phyloP scores from a whole-genome alignment of 305 asterid genomes.

The Andrographis paniculata region DNA sequence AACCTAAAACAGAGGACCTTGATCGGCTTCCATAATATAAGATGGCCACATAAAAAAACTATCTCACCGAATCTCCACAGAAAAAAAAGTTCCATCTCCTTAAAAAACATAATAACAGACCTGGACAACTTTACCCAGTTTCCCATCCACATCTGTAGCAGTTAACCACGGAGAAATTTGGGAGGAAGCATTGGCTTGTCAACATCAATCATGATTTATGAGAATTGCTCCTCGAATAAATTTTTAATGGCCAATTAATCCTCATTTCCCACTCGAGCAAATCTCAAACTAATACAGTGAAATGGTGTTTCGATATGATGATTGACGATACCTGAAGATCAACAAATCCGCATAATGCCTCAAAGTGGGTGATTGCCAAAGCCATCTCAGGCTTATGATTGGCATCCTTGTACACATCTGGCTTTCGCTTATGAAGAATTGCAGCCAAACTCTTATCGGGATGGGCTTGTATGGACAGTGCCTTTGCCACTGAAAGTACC shows the following conservation, averaged over 20 bases:
- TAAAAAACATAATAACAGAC: no score
- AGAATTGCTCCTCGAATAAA: no score
- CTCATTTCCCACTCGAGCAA: no score
- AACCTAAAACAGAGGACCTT: no score
- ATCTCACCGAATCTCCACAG: no score
- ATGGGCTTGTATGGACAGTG: conserved; percentile 91
- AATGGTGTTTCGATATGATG: not conserved
- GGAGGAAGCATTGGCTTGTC: no score
- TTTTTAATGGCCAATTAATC: no score
- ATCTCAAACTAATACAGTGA: not conserved
- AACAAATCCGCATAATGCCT: conserved; percentile 82
- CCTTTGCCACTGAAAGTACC: conserved; percentile 89
- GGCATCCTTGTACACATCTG: conserved; percentile 70
- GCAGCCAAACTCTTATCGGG: conserved; percentile 79
- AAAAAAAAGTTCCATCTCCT: no score
- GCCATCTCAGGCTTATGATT: conserved; percentile 99
- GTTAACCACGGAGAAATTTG: not conserved
- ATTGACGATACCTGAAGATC: conserved; percentile 49
- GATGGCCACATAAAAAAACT: no score
- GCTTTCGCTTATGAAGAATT: conserved; percentile 57
- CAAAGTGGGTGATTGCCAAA: conserved; percentile 74
- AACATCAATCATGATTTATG: no score
- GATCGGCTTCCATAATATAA: no score
- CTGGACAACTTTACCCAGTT: no score
- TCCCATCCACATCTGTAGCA: not conserved